Conservation (phyloP, 345 rosid genomes). For the Camelina sativa region DNA sequence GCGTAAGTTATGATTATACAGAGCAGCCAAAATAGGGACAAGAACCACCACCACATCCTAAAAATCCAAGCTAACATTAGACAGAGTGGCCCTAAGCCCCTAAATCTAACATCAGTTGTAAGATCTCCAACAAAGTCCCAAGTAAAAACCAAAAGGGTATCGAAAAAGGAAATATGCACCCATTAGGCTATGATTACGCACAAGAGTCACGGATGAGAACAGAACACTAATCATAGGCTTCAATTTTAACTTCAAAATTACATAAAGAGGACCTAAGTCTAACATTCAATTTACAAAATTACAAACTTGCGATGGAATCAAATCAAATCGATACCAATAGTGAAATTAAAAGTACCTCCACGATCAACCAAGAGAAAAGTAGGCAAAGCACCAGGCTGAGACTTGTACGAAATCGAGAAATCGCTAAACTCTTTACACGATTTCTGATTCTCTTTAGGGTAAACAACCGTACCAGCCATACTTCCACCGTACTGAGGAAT, state of each 20-base stretch:
- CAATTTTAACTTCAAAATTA: background rate
- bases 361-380: constrained; percentile 85
- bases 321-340: background rate
- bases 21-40: too few relatives aligned
- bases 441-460: constrained; percentile 74
- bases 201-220: background rate
- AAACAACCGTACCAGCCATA: constrained; percentile 84
- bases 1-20: background rate
- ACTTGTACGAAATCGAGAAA: constrained; percentile 63
- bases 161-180: too few relatives aligned
- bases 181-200: background rate
- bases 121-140: too few relatives aligned
- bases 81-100: too few relatives aligned
- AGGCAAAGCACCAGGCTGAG: constrained; percentile 88
- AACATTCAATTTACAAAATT: background rate
- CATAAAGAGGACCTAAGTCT: background rate
- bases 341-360: constrained; percentile 61
- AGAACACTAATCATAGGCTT: background rate
- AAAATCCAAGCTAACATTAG: too few relatives aligned
- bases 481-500: constrained; percentile 99
- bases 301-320: background rate
- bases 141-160: too few relatives aligned
- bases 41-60: too few relatives aligned
- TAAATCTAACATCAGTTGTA: too few relatives aligned
- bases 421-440: constrained; percentile 72